These are phyloP conservation scores for Cladophialophora psammophila DNA, from an alignment of 2,329 filamentous ascomycete genomes.

Conservation along the genomic window DNA sequence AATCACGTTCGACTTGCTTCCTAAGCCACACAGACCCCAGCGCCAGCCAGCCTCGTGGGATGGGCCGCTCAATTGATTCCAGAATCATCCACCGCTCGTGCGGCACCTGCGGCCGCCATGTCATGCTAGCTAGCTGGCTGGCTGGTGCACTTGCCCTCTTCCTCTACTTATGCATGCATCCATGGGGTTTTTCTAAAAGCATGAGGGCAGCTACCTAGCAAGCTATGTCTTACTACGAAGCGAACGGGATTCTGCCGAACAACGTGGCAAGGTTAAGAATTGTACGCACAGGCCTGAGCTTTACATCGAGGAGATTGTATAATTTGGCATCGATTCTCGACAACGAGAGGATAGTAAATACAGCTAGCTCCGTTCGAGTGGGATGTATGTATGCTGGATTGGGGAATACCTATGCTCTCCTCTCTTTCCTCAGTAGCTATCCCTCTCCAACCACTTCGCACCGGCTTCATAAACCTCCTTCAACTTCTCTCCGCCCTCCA, in stretches of 20 bases:
- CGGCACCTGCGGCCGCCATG: slow-evolving; percentile 1
- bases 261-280: no score
- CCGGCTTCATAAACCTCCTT: slow-evolving; percentile 30
- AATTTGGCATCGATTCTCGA: no score
- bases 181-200: no score
- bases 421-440: slow-evolving; percentile 26
- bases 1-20: background rate
- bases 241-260: no score
- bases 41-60: background rate
- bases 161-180: background rate
- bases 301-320: no score
- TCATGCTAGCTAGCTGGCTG: background rate
- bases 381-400: no score
- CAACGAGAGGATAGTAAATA: no score
- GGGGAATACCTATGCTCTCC: background rate
- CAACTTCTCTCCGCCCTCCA: slow-evolving; percentile 29
- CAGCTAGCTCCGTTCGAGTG: no score
- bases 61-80: no score
- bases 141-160: background rate
- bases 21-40: background rate
- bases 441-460: slow-evolving; percentile 36
- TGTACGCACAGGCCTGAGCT: no score
- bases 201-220: no score
- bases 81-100: background rate
- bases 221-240: no score